phyloP scores from a whole-genome alignment of 345 rosid species.

The Zanthoxylum bungeanum region DNA sequence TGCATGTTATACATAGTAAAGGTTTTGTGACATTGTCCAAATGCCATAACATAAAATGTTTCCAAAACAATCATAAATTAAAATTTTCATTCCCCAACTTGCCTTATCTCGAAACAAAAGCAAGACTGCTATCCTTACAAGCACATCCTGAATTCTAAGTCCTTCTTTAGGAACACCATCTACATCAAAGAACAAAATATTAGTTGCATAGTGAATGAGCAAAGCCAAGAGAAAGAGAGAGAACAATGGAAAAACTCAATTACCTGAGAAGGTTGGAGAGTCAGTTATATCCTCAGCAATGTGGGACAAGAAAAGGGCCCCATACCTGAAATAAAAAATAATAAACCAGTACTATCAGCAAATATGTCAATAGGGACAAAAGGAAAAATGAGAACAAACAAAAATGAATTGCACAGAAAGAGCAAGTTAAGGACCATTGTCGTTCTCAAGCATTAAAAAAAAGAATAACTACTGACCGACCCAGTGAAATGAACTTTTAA shows the following conservation, averaged over 20 bases:
- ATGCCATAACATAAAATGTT: neutral
- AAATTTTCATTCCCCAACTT: constrained; percentile 19
- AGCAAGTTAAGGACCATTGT: neutral
- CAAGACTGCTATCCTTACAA: constrained; percentile 74
- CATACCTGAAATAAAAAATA: constrained; percentile 52
- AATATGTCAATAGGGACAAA: constrained; percentile 12
- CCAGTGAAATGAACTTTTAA: neutral
- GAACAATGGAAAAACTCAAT: constrained; percentile 22
- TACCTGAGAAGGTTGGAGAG: constrained; percentile 71
- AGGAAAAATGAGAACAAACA: neutral
- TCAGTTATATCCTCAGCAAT: constrained; percentile 68
- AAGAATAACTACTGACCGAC: neutral
- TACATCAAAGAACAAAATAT: constrained; percentile 36
- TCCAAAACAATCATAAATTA: neutral
- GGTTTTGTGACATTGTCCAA: neutral
- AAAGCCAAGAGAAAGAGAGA: constrained; percentile 4
- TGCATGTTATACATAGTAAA: neutral
- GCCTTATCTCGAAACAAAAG: constrained; percentile 75
- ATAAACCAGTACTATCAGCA: neutral
- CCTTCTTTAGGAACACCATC: constrained; percentile 99
- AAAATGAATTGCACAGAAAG: neutral
- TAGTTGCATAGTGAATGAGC: neutral
- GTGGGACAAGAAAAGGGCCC: constrained; percentile 64
- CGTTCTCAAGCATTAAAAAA: neutral
- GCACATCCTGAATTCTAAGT: constrained; percentile 85